These are phyloP conservation scores for Beauveria caledonica DNA, from an alignment of 2,329 filamentous ascomycete genomes.

Conservation along the genomic window DNA sequence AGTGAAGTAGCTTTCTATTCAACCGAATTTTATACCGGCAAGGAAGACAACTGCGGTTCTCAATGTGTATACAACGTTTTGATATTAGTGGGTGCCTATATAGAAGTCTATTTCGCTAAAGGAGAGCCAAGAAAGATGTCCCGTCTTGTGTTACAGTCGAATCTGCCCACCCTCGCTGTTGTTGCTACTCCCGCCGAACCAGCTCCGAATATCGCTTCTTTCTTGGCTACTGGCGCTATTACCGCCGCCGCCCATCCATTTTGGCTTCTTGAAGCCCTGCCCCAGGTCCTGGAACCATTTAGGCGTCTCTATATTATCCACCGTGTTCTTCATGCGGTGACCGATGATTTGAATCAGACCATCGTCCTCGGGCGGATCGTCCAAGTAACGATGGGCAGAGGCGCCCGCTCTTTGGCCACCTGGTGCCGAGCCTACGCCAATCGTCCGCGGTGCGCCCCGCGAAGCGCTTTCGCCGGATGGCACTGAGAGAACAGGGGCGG, in stretches of 20 bases:
- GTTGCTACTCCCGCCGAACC: slow-evolving; percentile 41
- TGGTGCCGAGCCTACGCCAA: slow-evolving; percentile 29
- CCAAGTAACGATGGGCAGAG: slow-evolving; percentile 23
- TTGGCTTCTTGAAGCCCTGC: slow-evolving; percentile 63
- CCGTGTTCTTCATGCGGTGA: slow-evolving; percentile 82
- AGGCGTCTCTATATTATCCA: slow-evolving; percentile 74
- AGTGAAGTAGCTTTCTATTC: no score
- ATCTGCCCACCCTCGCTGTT: slow-evolving; percentile 28
- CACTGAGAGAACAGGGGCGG: slow-evolving; percentile 40
- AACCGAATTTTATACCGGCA: no score
- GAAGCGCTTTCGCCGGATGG: slow-evolving; percentile 31
- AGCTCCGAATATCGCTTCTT: slow-evolving; percentile 36
- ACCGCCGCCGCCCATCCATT: slow-evolving; percentile 66
- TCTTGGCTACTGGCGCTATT: slow-evolving; percentile 31
- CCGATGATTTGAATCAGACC: slow-evolving; percentile 79
- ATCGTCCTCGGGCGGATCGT: slow-evolving; percentile 59
- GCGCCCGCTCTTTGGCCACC: slow-evolving; percentile 24
- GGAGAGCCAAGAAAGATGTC: background rate
- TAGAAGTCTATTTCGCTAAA: background rate
- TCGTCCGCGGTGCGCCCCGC: slow-evolving; percentile 28
- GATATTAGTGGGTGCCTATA: background rate
- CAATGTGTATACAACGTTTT: background rate
- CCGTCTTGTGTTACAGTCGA: slow-evolving; percentile 17
- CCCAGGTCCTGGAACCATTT: slow-evolving; percentile 72
- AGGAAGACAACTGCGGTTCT: no score